Base-by-base conservation (phyloP, 306 rosid genomes). In the Ochetophila trinervis region DNA sequence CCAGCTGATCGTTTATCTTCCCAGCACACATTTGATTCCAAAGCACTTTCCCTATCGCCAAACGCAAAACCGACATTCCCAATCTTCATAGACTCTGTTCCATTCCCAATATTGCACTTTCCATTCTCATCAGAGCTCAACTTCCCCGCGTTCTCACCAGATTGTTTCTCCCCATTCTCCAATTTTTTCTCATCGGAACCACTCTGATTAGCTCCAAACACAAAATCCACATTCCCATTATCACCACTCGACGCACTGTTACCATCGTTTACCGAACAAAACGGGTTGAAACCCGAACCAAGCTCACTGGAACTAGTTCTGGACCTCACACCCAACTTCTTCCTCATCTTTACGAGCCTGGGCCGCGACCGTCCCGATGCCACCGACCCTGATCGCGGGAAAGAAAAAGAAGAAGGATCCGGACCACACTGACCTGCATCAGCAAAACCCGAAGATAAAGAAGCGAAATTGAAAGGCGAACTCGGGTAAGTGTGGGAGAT, bases 281-380 rank as follows among this genome's bases (percentile, higher is more conserved):
- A 76, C 6, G 85, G 85, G 68, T 83, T 80, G 73, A 75, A 79
- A 63, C 82, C 85, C 35, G 70, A 18, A 36, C 73, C 67, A 23
- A 7, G 68, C 53, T 71, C 83, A 4, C 22, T 57, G 53, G 76
- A 10, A 12, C 72, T 54, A 36, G 76, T 48, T 77, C 79, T 77
- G 21, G 84, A 70, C 85, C 83, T 82, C 22, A 68, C 74, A 19
- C 82, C 85, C 7, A 73, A 72, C 66, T 81, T 93, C 84, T 74
- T 89, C 83, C 93, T 84, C 52, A 72, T 70, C 78, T 92, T 92
- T 62, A 23, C 65, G 13, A 87, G 69, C 68, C 95, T 72, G 20
- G 93, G 95, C 72, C 84, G 68, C 37, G 86, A 24, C 74, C 89
- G 69, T 19, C 48, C 68, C 23, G 62, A 30, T 10, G 63, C 73